phyloP scores from a whole-genome alignment of 257 asterid genomes.

The Fraxinus anomala region DNA sequence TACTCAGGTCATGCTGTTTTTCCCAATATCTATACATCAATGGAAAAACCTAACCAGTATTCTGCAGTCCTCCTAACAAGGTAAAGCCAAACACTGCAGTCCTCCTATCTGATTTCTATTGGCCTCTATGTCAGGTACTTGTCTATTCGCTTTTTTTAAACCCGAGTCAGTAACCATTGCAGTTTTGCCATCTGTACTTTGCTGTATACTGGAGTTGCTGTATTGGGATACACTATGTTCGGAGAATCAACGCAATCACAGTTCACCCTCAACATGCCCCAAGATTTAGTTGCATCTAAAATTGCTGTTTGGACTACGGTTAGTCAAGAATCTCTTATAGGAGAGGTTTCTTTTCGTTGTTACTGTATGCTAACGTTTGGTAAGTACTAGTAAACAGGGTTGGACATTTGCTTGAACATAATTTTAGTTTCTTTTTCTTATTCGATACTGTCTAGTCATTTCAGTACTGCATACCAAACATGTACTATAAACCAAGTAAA shows the following conservation, averaged over 20 bases:
- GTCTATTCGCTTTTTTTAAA: background rate
- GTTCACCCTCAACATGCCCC: conserved; percentile 94
- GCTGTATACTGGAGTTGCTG: conserved; percentile 76
- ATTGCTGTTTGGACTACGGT: conserved; percentile 97
- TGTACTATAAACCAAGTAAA: background rate
- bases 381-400: background rate
- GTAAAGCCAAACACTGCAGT: conserved; percentile 32
- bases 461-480: background rate
- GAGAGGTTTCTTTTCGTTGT: background rate
- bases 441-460: background rate
- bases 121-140: background rate
- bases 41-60: conserved; percentile 78
- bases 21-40: conserved; percentile 86
- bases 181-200: conserved; percentile 80
- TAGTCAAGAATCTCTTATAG: conserved; percentile 21
- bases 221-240: conserved; percentile 80
- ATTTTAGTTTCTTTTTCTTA: background rate
- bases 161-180: conserved; percentile 24
- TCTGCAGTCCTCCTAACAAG: conserved; percentile 76
- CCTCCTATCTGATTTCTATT: too few species aligned
- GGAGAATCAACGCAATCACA: conserved; percentile 82
- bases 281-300: conserved; percentile 69
- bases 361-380: background rate
- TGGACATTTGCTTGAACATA: background rate
- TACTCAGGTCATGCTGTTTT: conserved; percentile 95